A percentile compares a stretch with the other conserved stretches of the same genome.
phyloP scores from a whole-genome alignment of 441 rosid genomes.

The Syzygium malaccense region DNA sequence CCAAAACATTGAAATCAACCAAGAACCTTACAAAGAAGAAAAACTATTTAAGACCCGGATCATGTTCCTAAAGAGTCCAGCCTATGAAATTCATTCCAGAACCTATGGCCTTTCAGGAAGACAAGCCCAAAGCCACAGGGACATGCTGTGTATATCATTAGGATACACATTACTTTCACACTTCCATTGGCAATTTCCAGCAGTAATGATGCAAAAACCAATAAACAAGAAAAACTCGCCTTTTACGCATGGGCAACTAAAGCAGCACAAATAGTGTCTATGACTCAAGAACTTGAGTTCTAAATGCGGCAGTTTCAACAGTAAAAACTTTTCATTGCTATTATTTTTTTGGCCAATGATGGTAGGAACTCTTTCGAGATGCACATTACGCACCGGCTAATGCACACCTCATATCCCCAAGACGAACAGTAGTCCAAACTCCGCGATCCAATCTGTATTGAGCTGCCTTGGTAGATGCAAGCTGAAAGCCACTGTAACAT shows the following conservation, averaged over 20 bases:
- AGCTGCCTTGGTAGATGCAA: constrained; percentile 66
- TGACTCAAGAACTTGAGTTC: background rate
- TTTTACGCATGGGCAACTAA: background rate
- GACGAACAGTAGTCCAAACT: constrained; percentile 46
- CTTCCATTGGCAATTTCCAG: background rate
- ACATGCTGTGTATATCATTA: background rate
- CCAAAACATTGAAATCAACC: background rate
- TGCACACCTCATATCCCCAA: constrained; percentile 70
- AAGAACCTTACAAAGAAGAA: background rate
- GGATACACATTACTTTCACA: background rate
- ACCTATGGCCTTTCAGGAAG: background rate
- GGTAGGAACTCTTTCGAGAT: background rate
- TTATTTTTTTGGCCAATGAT: background rate
- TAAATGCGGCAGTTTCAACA: background rate
- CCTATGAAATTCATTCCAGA: background rate
- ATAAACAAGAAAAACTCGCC: background rate
- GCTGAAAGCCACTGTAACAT: constrained; percentile 39
- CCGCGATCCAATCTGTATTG: constrained; percentile 56
- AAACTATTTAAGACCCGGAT: background rate
- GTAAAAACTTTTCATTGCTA: background rate
- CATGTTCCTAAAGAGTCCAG: background rate
- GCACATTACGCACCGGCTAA: constrained; percentile 36
- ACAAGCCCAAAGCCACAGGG: background rate
- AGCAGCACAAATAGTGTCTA: background rate
- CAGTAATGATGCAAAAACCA: background rate